These are phyloP conservation scores for Multifurca ochricompacta DNA, from an alignment of 768 basidiomycete genomes.

Conservation along the genomic window DNA sequence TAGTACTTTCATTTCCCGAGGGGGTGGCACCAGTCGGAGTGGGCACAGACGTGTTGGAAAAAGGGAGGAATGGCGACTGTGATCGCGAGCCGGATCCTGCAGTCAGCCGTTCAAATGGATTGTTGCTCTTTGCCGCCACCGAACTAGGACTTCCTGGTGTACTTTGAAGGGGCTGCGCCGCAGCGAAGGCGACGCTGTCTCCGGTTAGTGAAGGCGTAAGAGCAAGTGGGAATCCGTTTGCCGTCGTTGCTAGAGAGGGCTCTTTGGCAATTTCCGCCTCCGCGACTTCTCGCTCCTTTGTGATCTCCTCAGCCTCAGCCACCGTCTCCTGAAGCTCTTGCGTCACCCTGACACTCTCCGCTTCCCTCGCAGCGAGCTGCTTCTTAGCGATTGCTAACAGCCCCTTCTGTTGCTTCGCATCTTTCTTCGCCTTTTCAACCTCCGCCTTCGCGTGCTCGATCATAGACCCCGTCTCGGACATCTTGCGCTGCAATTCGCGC, in stretches of 20 bases:
- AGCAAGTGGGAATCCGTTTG: slow-evolving; percentile 24
- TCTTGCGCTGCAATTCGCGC: slow-evolving; percentile 72
- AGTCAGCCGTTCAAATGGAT: slow-evolving; percentile 78
- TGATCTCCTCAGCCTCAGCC: slow-evolving; percentile 43
- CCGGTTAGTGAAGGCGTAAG: slow-evolving; percentile 31
- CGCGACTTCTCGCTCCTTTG: slow-evolving; percentile 46
- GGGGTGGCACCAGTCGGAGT: background rate
- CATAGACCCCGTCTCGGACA: slow-evolving; percentile 73
- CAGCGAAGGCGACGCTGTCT: slow-evolving; percentile 50
- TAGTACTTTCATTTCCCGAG: slow-evolving; percentile 17
- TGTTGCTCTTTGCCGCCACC: slow-evolving; percentile 64
- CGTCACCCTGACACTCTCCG: slow-evolving; percentile 59
- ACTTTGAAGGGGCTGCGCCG: slow-evolving; percentile 61
- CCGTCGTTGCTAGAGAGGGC: slow-evolving; percentile 21
- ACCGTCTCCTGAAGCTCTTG: slow-evolving; percentile 66
- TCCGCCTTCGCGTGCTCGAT: slow-evolving; percentile 62
- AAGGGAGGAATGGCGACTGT: slow-evolving; percentile 54
- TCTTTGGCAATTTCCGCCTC: slow-evolving; percentile 43
- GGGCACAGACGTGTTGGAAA: slow-evolving; percentile 33
- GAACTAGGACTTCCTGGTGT: slow-evolving; percentile 49
- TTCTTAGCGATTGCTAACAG: slow-evolving; percentile 91
- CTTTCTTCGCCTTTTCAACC: slow-evolving; percentile 85
- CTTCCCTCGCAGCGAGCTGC: slow-evolving; percentile 80
- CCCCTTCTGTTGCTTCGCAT: slow-evolving; percentile 94
- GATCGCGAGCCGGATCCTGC: slow-evolving; percentile 37